These are phyloP conservation scores for Exophiala xenobiotica DNA, from an alignment of 2,329 filamentous ascomycete species.

Conservation along the genomic window DNA sequence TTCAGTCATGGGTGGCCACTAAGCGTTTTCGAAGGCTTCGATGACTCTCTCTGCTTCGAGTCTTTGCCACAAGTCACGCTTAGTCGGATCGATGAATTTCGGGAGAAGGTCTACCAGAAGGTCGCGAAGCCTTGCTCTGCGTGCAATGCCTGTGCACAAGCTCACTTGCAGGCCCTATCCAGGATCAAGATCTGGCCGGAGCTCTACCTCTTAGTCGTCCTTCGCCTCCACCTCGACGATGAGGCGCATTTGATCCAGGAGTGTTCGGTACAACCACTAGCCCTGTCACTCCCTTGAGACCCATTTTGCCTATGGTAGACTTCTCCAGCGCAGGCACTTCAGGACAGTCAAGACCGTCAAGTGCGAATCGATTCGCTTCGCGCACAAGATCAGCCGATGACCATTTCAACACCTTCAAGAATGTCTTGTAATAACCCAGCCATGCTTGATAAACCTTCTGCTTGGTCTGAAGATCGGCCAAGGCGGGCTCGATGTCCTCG, in stretches of 20 bases:
- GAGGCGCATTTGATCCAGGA: slow-evolving; percentile 13
- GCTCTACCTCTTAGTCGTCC: slow-evolving; percentile 4
- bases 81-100: too few relatives aligned
- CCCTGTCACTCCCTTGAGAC: slow-evolving; percentile 39
- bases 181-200: neutral
- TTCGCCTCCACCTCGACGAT: slow-evolving; percentile 15
- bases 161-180: too few relatives aligned
- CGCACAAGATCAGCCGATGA: slow-evolving; percentile 15
- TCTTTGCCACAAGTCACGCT: too few relatives aligned
- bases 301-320: slow-evolving; percentile 42
- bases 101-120: too few relatives aligned
- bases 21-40: too few relatives aligned
- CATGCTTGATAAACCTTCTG: slow-evolving; percentile 57
- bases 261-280: slow-evolving; percentile 29
- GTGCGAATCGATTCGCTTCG: slow-evolving; percentile 38
- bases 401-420: slow-evolving; percentile 14
- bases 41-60: too few relatives aligned
- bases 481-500: slow-evolving; percentile 16
- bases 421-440: slow-evolving; percentile 31
- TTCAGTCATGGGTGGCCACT: too few relatives aligned
- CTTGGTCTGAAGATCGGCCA: slow-evolving; percentile 37
- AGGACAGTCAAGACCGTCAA: slow-evolving; percentile 39
- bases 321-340: slow-evolving; percentile 41
- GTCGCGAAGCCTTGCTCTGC: too few relatives aligned
- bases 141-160: too few relatives aligned